phyloP scores from a whole-genome alignment of 2,329 filamentous ascomycete genomes.

The Parafenestella ontariensis region DNA sequence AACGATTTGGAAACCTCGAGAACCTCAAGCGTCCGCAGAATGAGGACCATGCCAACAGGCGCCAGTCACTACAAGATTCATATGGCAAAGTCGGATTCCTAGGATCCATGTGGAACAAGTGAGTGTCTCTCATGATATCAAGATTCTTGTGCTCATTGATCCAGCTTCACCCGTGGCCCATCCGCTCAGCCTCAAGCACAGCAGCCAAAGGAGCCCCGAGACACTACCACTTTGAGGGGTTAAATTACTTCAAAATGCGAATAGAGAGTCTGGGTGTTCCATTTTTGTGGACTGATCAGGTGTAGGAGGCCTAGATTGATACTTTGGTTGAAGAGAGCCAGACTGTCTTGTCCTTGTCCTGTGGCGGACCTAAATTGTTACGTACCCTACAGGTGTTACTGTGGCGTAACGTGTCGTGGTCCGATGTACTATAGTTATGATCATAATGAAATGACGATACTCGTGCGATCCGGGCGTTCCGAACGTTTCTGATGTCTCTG shows the following conservation, averaged over 20 bases:
- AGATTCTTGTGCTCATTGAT: slow-evolving; percentile 9
- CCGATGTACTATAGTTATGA: not conserved
- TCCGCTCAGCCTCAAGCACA: slow-evolving; percentile 3
- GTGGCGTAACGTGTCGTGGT: not conserved
- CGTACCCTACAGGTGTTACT: not conserved
- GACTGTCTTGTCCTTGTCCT: not conserved
- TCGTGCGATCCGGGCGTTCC: not conserved
- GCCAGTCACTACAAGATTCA: slow-evolving; percentile 42
- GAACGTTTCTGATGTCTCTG: no score
- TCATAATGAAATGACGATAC: not conserved
- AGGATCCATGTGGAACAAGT: slow-evolving; percentile 47
- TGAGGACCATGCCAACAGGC: slow-evolving; percentile 32
- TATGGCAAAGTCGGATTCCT: slow-evolving; percentile 44
- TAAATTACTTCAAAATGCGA: slow-evolving; percentile 11
- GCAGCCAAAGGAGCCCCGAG: slow-evolving; percentile 26
- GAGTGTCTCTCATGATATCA: not conserved
- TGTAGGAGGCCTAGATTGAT: not conserved
- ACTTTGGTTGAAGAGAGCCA: not conserved
- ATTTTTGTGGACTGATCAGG: not conserved
- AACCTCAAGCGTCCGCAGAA: slow-evolving; percentile 44
- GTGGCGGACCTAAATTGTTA: not conserved
- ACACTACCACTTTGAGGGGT: slow-evolving; percentile 35
- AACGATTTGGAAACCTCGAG: slow-evolving; percentile 41
- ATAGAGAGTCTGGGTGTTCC: not conserved
- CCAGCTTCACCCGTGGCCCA: slow-evolving; percentile 45